Evolutionary conservation across 768 basidiomycete species (phyloP).

Genomic region (Russula ochroleuca): DNA sequence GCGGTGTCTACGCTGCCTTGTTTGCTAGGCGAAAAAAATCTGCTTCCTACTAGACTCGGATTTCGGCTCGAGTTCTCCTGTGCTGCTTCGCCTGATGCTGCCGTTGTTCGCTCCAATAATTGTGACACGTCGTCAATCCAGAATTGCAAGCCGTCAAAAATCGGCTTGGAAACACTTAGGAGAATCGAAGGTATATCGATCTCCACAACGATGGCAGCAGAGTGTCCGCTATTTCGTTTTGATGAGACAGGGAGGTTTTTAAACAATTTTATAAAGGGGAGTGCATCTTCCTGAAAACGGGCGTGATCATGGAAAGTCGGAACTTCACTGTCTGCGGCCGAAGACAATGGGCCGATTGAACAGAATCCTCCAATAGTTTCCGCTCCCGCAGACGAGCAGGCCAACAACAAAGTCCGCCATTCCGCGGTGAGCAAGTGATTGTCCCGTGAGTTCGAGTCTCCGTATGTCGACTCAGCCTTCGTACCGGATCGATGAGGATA

Average conservation of each 20-base stretch:
- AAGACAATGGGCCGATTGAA: slow-evolving; percentile 45
- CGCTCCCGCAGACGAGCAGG: slow-evolving; percentile 43
- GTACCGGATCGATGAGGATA: background rate
- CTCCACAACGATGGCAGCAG: slow-evolving; percentile 29
- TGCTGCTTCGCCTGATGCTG: slow-evolving; percentile 27
- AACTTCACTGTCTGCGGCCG: slow-evolving; percentile 11
- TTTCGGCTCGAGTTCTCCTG: slow-evolving; percentile 45
- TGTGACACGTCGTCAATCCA: slow-evolving; percentile 86
- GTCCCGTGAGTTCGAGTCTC: slow-evolving; percentile 11
- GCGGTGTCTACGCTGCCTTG: slow-evolving; percentile 39
- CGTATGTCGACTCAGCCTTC: slow-evolving; percentile 22
- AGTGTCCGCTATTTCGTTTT: background rate
- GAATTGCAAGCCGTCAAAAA: slow-evolving; percentile 76
- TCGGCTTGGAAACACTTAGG: slow-evolving; percentile 55
- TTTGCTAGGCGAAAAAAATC: slow-evolving; percentile 55
- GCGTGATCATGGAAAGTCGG: slow-evolving; percentile 12
- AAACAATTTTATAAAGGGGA: background rate
- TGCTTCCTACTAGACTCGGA: slow-evolving; percentile 72
- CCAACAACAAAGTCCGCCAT: slow-evolving; percentile 46
- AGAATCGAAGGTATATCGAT: slow-evolving; percentile 60
- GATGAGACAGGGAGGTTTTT: background rate
- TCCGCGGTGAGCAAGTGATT: slow-evolving; percentile 39
- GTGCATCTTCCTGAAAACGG: slow-evolving; percentile 15
- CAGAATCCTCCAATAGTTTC: slow-evolving; percentile 44
- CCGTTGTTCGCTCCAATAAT: slow-evolving; percentile 49